Conservation (phyloP, 495 filamentous ascomycete genomes). For the Amniculicola lignicola region DNA sequence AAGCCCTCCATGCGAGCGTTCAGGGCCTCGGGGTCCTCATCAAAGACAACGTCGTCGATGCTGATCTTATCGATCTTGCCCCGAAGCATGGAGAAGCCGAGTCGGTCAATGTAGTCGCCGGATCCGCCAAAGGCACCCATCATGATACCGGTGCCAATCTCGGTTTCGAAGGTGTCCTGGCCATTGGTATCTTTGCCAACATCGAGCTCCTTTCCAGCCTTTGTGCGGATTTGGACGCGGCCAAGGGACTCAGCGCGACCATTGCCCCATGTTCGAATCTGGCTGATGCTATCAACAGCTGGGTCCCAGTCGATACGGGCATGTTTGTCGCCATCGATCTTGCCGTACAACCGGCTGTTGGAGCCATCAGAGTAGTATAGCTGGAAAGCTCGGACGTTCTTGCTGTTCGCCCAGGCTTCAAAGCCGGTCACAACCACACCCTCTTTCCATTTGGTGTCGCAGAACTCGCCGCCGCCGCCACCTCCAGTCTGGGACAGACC, state of each 20-base stretch:
- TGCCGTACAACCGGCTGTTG: constrained; percentile 7
- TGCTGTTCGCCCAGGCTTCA: constrained; percentile 16
- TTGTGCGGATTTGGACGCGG: constrained; percentile 13
- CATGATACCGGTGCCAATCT: constrained; percentile 14
- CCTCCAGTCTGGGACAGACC: constrained; percentile 3
- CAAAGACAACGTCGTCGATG: constrained; percentile 15
- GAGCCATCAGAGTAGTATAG: constrained; percentile 29
- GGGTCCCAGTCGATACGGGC: constrained; percentile 20
- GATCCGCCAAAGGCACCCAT: constrained; percentile 14
- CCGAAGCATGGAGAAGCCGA: constrained; percentile 18
- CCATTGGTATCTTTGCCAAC: constrained; percentile 23
- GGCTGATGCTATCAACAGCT: neutral
- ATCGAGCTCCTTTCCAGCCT: constrained; percentile 14
- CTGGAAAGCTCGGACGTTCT: constrained; percentile 12
- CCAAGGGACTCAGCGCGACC: constrained; percentile 11
- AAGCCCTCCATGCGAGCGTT: constrained; percentile 17
- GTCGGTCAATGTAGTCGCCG: neutral
- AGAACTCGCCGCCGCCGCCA: constrained; percentile 7
- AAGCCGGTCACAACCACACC: constrained; percentile 22
- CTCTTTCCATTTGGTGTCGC: constrained; percentile 9
- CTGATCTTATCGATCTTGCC: constrained; percentile 17
- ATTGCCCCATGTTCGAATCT: constrained; percentile 25
- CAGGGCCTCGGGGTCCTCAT: constrained; percentile 15
- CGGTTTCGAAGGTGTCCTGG: constrained; percentile 16
- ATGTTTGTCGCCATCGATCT: constrained; percentile 15